Conservation (phyloP, 495 filamentous ascomycete species). For the Penicillium soppii region DNA sequence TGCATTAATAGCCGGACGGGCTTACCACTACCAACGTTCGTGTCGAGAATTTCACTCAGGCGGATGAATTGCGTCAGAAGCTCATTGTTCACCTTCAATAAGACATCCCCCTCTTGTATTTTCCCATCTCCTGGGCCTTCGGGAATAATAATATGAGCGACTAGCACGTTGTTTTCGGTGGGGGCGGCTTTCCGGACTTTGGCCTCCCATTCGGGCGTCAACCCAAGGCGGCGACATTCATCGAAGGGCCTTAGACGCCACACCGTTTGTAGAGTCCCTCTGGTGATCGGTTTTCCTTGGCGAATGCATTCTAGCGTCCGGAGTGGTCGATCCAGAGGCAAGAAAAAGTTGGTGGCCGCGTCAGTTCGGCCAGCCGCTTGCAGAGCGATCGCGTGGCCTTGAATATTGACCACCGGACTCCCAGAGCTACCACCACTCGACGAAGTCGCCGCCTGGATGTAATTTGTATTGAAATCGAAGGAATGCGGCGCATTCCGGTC, state of each 20-base stretch:
- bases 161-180: slow-evolving; percentile 93
- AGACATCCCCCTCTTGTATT: slow-evolving; percentile 92
- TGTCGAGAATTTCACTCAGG: slow-evolving; percentile 89
- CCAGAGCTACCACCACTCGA: slow-evolving; percentile 96
- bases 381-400: slow-evolving; percentile 87
- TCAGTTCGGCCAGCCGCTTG: slow-evolving; percentile 94
- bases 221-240: slow-evolving; percentile 87
- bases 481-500: slow-evolving; percentile 97
- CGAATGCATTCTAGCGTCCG: slow-evolving; percentile 85
- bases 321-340: slow-evolving; percentile 85
- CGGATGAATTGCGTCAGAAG: slow-evolving; percentile 90
- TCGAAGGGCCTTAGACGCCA: slow-evolving; percentile 98
- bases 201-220: slow-evolving; percentile 82
- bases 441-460: slow-evolving; percentile 96
- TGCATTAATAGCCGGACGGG: slow-evolving; percentile 79
- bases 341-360: slow-evolving; percentile 96
- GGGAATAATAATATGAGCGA: slow-evolving; percentile 91
- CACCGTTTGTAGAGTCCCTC: slow-evolving; percentile 95
- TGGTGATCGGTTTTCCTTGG: slow-evolving; percentile 66
- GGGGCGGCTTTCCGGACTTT: slow-evolving; percentile 78
- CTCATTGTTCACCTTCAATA: slow-evolving; percentile 91
- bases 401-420: slow-evolving; percentile 93
- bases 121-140: slow-evolving; percentile 82
- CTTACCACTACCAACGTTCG: slow-evolving; percentile 71
- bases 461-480: slow-evolving; percentile 99